Evolutionary conservation across 2,329 filamentous ascomycete species (phyloP).

Genomic region (Fusarium sp.): DNA sequence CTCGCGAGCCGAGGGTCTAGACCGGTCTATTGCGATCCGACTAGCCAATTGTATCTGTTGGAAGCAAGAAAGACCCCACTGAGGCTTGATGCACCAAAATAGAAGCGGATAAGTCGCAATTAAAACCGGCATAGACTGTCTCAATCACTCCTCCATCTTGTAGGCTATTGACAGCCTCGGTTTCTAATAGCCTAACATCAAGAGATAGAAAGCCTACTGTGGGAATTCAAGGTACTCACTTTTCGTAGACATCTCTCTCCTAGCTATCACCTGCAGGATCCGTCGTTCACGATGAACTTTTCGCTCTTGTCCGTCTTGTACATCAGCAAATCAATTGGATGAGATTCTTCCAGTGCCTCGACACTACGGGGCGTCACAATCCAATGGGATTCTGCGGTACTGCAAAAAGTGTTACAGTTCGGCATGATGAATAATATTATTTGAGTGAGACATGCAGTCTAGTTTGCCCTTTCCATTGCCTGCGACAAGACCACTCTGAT

Average conservation of each 20-base stretch:
- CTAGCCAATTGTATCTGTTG: accelerated
- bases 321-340: too few species aligned
- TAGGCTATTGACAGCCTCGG: accelerated
- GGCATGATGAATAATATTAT: neutral
- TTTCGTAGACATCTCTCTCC: too few species aligned
- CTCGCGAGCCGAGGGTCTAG: neutral
- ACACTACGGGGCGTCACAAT: too few species aligned
- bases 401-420: accelerated
- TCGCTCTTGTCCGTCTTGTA: accelerated
- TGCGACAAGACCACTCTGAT: neutral
- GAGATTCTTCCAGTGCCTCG: accelerated
- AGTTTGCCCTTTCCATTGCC: neutral
- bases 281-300: too few species aligned
- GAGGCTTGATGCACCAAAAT: neutral
- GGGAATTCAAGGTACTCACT: too few species aligned
- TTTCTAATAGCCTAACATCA: neutral
- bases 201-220: neutral
- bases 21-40: accelerated
- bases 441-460: neutral
- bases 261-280: too few species aligned
- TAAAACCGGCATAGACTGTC: neutral
- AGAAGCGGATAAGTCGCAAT: neutral
- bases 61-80: accelerated
- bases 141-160: neutral
- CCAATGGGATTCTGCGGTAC: accelerated